phyloP scores from a whole-genome alignment of 2,329 filamentous ascomycete genomes.

The Xylariaceae sp. region DNA sequence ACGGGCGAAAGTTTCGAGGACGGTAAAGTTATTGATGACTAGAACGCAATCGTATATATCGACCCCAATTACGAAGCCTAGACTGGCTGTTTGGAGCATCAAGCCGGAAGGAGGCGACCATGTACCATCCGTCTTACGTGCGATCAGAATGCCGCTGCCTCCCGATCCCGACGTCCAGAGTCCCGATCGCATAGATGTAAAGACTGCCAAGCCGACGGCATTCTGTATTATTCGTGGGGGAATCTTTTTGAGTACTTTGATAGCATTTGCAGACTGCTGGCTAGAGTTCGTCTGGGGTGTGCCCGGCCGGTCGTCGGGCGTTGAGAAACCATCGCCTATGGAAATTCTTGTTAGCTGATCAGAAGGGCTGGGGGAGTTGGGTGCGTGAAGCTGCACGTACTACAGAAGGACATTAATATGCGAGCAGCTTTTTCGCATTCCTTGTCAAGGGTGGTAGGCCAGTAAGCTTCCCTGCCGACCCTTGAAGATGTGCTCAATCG shows the following conservation, averaged over 20 bases:
- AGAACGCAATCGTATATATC: conserved; percentile 96
- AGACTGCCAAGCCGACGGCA: conserved; percentile 86
- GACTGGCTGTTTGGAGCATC: conserved; percentile 79
- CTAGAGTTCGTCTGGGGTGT: conserved; percentile 27
- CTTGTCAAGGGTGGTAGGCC: conserved; percentile 79
- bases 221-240: conserved; percentile 80
- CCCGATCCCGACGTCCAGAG: conserved; percentile 89
- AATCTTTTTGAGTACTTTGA: conserved; percentile 70
- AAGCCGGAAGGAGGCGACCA: conserved; percentile 93
- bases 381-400: conserved; percentile 42
- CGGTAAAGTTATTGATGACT: conserved; percentile 82
- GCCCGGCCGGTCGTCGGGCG: conserved; percentile 34
- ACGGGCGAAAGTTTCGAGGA: conserved; percentile 78
- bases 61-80: conserved; percentile 86
- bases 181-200: conserved; percentile 92
- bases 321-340: conserved; percentile 54
- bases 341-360: conserved; percentile 8
- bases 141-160: conserved; percentile 82
- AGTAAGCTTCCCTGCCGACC: conserved; percentile 72
- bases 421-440: conserved; percentile 90
- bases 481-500: conserved; percentile 56
- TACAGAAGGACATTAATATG: conserved; percentile 87
- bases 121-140: conserved; percentile 75
- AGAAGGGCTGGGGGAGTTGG: conserved; percentile 13
- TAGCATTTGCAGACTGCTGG: conserved; percentile 37